Conservation (phyloP, 768 basidiomycete genomes). For the Udeniomyces megalosporus region DNA sequence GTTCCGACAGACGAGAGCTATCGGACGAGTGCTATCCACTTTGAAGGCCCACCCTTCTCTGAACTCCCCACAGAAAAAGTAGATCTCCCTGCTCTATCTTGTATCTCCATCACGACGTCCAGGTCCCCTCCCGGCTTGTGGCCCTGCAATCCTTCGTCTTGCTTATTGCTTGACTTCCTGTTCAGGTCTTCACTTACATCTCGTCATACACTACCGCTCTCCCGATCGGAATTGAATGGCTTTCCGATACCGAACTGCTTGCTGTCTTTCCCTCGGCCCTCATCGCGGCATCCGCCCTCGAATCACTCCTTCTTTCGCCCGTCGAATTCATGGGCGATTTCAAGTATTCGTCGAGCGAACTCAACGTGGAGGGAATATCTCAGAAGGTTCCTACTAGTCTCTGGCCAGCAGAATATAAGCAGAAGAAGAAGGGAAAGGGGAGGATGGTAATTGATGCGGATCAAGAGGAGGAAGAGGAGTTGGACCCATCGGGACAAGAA, state of each 20-base stretch:
- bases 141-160: neutral
- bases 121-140: no score
- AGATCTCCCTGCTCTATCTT: no score
- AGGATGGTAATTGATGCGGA: neutral
- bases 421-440: neutral
- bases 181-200: slow-evolving; percentile 11
- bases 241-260: neutral
- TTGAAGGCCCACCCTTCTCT: slow-evolving; percentile 2
- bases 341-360: neutral
- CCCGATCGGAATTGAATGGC: neutral
- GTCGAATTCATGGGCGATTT: neutral
- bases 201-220: neutral
- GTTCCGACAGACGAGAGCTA: slow-evolving; percentile 1
- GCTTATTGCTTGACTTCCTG: neutral
- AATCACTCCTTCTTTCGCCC: neutral
- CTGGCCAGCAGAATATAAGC: slow-evolving; percentile 4
- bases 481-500: no score
- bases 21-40: slow-evolving; percentile 3
- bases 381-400: slow-evolving; percentile 1
- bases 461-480: neutral
- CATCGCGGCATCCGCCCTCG: neutral
- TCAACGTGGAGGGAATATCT: no score
- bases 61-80: slow-evolving; percentile 3
- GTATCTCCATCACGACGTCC: neutral
- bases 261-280: neutral